Evolutionary conservation across 495 filamentous ascomycete species (phyloP), one percentile per base, ranked within the genome.

Genomic region (Aeminium ludgeri): DNA sequence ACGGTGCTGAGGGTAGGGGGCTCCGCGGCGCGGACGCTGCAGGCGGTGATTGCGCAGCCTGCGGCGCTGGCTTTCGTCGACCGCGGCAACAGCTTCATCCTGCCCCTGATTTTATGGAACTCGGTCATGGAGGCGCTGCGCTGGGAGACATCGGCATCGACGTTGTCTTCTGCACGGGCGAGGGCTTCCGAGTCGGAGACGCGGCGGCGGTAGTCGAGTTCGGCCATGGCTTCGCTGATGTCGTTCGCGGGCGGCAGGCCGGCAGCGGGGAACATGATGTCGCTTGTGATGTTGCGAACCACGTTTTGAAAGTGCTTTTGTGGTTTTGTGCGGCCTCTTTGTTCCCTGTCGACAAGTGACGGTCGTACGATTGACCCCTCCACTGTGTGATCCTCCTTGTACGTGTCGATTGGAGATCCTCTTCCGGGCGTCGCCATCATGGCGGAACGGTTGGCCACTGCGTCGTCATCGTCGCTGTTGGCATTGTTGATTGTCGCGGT

Each of bases 121-220:
- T 48, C 45, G 18, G 8, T 28, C 40, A 43, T 48, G 45, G 45
- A 48, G 1, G 34, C 17, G 1, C 33, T 18, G 15, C 36, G 28
- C 3, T 23, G 40, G 6, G 10, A 19, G 7, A 17, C 3, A 11
- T 17, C 10, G 6, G 13, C 10, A 12, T 3, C 27, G 10, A 11
- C 11, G 12, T 5, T 8, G 8, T 2, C 1, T 20, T 1, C 5
- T 2, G 18, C 39, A 41, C 17, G n/a, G n/a, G n/a, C n/a, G n/a
- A n/a, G 25, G 8, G 4, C n/a, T 20, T 41, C 7, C 8, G 28
- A 19, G 13, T 45, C 35, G 5, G 34, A 38, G 1, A 32, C n/a
- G 16, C 35, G 34, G 23, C 36, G 42, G 10, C 19, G 5, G 25
- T 7, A 4, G 1, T 6, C 13, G 6, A 16, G 8, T 7, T 20